Percentiles rank a stretch among this genome's conserved stretches.
These are phyloP conservation scores for Ulmus americana DNA, from an alignment of 331 rosid genomes.

Conservation along the genomic window DNA sequence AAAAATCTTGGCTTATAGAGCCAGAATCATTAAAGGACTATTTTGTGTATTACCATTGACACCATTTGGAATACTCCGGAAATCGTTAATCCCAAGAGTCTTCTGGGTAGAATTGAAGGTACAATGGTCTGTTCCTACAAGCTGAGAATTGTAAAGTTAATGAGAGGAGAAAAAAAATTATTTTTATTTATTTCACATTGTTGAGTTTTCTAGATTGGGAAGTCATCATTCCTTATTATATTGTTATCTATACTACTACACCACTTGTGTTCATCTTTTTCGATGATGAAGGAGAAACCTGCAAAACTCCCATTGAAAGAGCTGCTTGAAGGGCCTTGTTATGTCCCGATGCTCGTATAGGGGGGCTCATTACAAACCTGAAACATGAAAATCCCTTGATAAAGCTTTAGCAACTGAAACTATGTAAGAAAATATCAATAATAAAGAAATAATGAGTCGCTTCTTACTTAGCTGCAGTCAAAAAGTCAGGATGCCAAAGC, in stretches of 20 bases:
- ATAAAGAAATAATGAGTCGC: slow-evolving; percentile 11
- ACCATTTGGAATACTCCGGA: slow-evolving; percentile 88
- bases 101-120: slow-evolving; percentile 79
- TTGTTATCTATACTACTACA: not conserved
- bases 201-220: not conserved
- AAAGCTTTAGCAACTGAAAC: slow-evolving; percentile 1
- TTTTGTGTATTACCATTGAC: slow-evolving; percentile 63
- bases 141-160: slow-evolving; percentile 47
- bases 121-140: slow-evolving; percentile 92
- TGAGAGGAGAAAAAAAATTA: not conserved
- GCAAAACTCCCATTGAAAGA: slow-evolving; percentile 71
- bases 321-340: slow-evolving; percentile 91
- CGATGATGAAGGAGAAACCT: slow-evolving; percentile 41
- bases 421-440: slow-evolving; percentile 12
- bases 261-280: not conserved
- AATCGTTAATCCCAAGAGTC: slow-evolving; percentile 78
- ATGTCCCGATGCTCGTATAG: slow-evolving; percentile 74
- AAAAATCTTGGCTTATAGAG: not conserved
- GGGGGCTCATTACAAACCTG: slow-evolving; percentile 98
- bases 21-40: slow-evolving; percentile 6
- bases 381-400: slow-evolving; percentile 24
- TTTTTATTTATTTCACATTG: not conserved
- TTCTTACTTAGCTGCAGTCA: slow-evolving; percentile 71
- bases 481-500: slow-evolving; percentile 89
- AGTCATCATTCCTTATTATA: not conserved